phyloP scores from a whole-genome alignment of 2,329 filamentous ascomycete genomes.

The Fonsecaea erecta region DNA sequence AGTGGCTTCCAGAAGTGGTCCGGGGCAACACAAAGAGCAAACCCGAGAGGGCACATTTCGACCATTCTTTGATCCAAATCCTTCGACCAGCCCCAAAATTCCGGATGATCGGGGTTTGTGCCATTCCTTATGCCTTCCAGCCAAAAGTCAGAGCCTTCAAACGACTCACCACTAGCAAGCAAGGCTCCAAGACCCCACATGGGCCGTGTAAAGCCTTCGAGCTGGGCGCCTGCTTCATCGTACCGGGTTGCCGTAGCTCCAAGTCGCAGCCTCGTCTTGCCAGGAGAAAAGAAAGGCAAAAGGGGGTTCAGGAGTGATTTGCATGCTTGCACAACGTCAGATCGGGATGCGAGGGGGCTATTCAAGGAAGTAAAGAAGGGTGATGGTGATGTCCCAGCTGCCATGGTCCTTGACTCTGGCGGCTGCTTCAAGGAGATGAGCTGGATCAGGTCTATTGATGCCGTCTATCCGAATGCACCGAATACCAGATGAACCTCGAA shows the following conservation, averaged over 20 bases:
- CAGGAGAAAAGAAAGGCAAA: constrained; percentile 71
- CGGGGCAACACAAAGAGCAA: constrained; percentile 70
- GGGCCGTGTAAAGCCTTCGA: constrained; percentile 76
- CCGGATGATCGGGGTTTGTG: constrained; percentile 69
- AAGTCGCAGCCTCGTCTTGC: constrained; percentile 67
- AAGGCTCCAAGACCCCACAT: constrained; percentile 76
- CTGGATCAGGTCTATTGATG: background rate
- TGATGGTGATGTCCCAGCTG: background rate
- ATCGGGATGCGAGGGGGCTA: constrained; percentile 34
- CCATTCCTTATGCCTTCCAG: constrained; percentile 72
- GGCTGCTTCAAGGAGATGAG: background rate
- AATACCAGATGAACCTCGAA: background rate
- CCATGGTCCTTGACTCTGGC: background rate
- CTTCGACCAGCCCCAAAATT: constrained; percentile 77
- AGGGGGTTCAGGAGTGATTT: constrained; percentile 71
- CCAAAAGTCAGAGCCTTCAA: constrained; percentile 68
- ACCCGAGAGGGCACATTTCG: constrained; percentile 80
- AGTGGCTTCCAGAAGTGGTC: constrained; percentile 69
- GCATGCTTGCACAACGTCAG: constrained; percentile 62
- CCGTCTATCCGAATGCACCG: background rate
- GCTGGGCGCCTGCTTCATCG: constrained; percentile 75
- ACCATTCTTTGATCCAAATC: constrained; percentile 84
- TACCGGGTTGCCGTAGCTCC: constrained; percentile 76
- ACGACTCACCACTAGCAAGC: constrained; percentile 69
- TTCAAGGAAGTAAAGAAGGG: constrained; percentile 23